Conservation (phyloP, 1,284 basidiomycete genomes). For the Cutaneotrichosporon sp. region DNA sequence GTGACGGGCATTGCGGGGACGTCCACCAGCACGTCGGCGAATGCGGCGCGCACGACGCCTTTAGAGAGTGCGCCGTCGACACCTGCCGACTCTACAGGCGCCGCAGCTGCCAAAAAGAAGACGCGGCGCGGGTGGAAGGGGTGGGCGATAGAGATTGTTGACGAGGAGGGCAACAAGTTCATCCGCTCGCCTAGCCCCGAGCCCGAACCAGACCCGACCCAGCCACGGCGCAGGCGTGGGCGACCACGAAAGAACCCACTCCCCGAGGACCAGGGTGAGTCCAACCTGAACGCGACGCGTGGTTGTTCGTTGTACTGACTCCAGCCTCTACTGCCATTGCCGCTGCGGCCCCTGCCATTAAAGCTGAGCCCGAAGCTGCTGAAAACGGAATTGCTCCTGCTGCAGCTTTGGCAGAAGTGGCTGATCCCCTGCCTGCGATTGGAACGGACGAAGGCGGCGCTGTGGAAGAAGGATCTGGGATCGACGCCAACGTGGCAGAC, state of each 20-base stretch:
- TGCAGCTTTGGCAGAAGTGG: background rate
- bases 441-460: background rate
- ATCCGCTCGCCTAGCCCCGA: conserved; percentile 26
- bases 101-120: conserved; percentile 31
- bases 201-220: conserved; percentile 16
- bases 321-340: background rate
- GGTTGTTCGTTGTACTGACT: background rate
- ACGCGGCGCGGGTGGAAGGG: conserved; percentile 46
- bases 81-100: background rate
- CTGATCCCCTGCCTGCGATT: background rate
- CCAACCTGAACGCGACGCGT: background rate
- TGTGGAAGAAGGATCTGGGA: background rate
- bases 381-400: background rate
- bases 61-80: background rate
- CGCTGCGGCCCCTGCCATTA: background rate
- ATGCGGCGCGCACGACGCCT: background rate
- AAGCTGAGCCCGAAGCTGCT: background rate
- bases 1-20: background rate
- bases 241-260: conserved; percentile 15
- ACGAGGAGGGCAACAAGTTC: conserved; percentile 44
- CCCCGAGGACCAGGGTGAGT: background rate
- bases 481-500: background rate
- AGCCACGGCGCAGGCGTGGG: conserved; percentile 20
- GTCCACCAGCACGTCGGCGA: background rate
- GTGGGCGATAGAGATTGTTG: conserved; percentile 44